Conservation (phyloP, 108 stramenopile genomes). For the Seminavis robusta region DNA sequence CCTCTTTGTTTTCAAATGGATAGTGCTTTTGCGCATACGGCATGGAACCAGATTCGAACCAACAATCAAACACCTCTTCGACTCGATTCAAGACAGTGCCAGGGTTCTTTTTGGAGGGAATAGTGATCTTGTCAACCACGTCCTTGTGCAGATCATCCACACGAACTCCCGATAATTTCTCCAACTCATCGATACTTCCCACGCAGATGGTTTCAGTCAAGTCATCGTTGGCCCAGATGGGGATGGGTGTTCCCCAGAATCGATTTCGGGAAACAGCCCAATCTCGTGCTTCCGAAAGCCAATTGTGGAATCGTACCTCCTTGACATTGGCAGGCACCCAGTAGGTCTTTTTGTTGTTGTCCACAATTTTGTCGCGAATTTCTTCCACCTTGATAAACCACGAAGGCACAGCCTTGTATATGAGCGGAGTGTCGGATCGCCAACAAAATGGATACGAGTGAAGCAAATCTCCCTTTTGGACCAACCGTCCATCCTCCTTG, state of each 20-base stretch:
- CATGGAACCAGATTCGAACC: slow-evolving; percentile 99
- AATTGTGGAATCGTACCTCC: slow-evolving; percentile 99
- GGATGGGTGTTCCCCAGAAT: slow-evolving; percentile 99
- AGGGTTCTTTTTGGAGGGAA: slow-evolving; percentile 94
- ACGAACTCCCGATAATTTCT: slow-evolving; percentile 76
- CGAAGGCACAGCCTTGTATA: slow-evolving; percentile 99
- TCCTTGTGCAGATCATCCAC: slow-evolving; percentile 96
- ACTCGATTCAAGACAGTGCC: slow-evolving; percentile 80
- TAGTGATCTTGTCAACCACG: slow-evolving; percentile 89
- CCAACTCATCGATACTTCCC: slow-evolving; percentile 93
- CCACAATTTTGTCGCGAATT: slow-evolving; percentile 91
- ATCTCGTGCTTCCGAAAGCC: slow-evolving; percentile 96
- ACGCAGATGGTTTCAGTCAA: slow-evolving; percentile 91
- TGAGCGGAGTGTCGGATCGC: slow-evolving; percentile 98
- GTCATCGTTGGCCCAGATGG: slow-evolving; percentile 97
- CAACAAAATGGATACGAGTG: slow-evolving; percentile 99
- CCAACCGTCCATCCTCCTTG: slow-evolving; percentile 87
- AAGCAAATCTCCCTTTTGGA: slow-evolving; percentile 87
- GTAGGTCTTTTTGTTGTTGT: slow-evolving; percentile 95
- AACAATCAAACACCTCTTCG: slow-evolving; percentile 99
- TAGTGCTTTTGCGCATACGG: slow-evolving; percentile 99
- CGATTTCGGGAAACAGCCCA: slow-evolving; percentile 98
- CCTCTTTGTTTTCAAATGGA: slow-evolving; percentile 98
- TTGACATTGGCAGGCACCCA: slow-evolving; percentile 96
- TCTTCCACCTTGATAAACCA: slow-evolving; percentile 98